Evolutionary conservation across 2,329 filamentous ascomycete genomes (phyloP).

Genomic region (Aspergillus ibericus): DNA sequence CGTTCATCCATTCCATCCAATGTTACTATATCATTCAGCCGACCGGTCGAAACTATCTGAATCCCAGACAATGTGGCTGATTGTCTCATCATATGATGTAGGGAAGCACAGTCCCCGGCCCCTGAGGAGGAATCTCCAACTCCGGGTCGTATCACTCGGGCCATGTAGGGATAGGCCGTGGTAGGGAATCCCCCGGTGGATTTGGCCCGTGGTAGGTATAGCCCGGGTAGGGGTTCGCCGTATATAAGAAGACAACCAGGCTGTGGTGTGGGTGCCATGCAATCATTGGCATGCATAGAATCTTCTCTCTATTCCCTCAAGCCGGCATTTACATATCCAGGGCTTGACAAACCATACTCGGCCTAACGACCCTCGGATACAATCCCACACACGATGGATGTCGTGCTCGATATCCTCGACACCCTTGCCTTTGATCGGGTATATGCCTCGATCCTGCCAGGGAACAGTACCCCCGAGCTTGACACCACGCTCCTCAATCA

Average conservation of each 20-base stretch:
- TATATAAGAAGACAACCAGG: not conserved
- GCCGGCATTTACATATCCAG: not conserved
- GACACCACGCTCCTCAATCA: conserved; percentile 20
- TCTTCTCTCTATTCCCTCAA: not conserved
- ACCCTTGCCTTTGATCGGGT: conserved; percentile 72
- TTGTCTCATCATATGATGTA: not conserved
- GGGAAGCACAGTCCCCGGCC: no score
- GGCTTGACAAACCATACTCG: not conserved
- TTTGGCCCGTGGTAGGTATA: conserved; percentile 9
- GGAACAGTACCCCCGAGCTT: not conserved
- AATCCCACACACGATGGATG: conserved; percentile 68
- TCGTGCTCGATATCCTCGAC: conserved; percentile 78
- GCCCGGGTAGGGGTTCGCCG: conserved; percentile 11
- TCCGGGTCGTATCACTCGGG: not conserved
- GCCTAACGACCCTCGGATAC: not conserved
- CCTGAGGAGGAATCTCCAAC: not conserved
- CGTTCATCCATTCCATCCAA: not conserved
- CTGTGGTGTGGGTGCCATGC: no score
- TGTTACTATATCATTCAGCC: not conserved
- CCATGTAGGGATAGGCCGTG: not conserved
- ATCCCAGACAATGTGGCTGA: not conserved
- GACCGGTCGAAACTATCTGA: not conserved
- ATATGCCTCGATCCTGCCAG: conserved; percentile 57
- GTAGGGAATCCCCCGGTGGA: not conserved
- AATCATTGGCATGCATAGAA: not conserved